A percentile compares a stretch with the other conserved stretches of the same genome.
Evolutionary conservation across 2,329 filamentous ascomycete species (phyloP).

Genomic region (Alternaria atra): DNA sequence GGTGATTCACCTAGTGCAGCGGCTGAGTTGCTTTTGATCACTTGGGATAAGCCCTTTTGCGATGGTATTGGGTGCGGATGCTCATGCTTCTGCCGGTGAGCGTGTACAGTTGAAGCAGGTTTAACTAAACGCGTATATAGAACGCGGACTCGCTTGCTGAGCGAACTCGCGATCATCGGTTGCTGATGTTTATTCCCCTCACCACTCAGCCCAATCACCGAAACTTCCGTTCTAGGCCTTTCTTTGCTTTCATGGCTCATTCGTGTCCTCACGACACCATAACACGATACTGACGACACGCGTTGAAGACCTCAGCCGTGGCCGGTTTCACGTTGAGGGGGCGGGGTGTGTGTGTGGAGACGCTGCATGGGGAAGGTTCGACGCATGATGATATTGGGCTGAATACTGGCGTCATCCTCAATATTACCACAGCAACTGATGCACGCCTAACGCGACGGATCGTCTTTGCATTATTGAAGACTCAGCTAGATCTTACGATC

Average conservation of each 20-base stretch:
- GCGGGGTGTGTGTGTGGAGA: conserved; percentile 1
- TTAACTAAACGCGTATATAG: neutral
- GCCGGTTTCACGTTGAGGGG: conserved; percentile 19
- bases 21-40: conserved; percentile 9
- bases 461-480: conserved; percentile 8
- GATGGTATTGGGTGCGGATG: neutral
- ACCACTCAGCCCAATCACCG: neutral
- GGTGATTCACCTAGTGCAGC: conserved; percentile 9
- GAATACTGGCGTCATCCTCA: conserved; percentile 6
- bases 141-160: neutral
- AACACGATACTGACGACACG: conserved; percentile 20
- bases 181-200: conserved; percentile 7
- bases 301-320: conserved; percentile 13
- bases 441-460: conserved; percentile 3
- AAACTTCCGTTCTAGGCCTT: neutral
- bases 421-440: neutral
- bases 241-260: conserved; percentile 3
- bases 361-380: conserved; percentile 9
- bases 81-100: conserved; percentile 9
- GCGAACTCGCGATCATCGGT: neutral
- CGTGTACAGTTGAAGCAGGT: conserved; percentile 6
- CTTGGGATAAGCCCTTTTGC: conserved; percentile 2
- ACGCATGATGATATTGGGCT: conserved; percentile 2
- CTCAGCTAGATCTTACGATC: conserved; percentile 8
- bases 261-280: conserved; percentile 11